Base-by-base conservation (phyloP, 768 basidiomycete genomes). In the Trametes punicea region DNA sequence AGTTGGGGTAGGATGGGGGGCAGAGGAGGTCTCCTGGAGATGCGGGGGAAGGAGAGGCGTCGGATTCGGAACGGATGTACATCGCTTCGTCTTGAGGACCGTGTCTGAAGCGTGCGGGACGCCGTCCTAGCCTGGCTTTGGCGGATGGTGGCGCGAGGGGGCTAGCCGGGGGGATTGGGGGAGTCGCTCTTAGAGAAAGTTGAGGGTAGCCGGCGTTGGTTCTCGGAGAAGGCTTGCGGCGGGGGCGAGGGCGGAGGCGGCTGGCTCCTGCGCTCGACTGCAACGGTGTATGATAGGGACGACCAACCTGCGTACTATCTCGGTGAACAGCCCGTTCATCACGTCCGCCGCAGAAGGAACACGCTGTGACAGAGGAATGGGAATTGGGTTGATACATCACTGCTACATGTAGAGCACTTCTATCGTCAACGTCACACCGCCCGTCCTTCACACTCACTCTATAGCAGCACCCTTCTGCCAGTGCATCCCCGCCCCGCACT, bases 31-130 rank as follows among this genome's bases (percentile, higher is more conserved):
- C 51, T 23, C 15, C 51, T 18, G 42, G 10, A 2, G 38, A 18
- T 33, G 20, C 13, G 33, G 23, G 11, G 10, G 6, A 15, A n/a
- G 15, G 15, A n/a, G 34, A 10, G 34, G 5, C 25, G 34, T 26
- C 33, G 34, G 44, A 2, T 6, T 36, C 52, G 44, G 52, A 46
- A 30, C 44, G 50, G 53, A 57, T 33, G 38, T 52, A 55, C 63
- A 60, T 60, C 29, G 50, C 20, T 39, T 29, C 21, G 36, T 29
- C n/a, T 34, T 42, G 10, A 21, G 23, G 52, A 34, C 39, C 52
- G 52, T 54, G 25, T 31, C 30, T 6, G 46, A 4, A 18, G 16
- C 44, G 52, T 48, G 47, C 25, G 7, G 6, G 36, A n/a, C n/a
- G 52, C 23, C 42, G 42, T 26, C 16, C 30, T 21, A 7, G 40